Percentiles rank a stretch among this genome's conserved stretches.
These are phyloP conservation scores for Malus fusca DNA, from an alignment of 306 rosid genomes.

Conservation along the genomic window DNA sequence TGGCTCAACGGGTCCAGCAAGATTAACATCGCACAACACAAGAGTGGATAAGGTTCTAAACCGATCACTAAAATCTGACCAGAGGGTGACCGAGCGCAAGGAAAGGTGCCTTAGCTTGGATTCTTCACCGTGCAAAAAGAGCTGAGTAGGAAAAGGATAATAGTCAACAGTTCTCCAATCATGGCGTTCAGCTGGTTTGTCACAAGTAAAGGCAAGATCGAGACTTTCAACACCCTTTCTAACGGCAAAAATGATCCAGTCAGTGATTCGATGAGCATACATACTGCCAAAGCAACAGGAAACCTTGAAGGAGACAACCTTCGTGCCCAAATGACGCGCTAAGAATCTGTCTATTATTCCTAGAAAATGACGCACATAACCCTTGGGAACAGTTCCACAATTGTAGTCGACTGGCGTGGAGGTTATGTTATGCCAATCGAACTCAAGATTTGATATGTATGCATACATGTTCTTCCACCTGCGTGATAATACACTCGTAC, in stretches of 20 bases:
- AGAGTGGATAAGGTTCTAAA: constrained; percentile 1
- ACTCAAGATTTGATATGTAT: neutral
- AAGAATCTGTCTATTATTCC: neutral
- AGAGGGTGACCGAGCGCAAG: neutral
- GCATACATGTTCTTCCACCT: constrained; percentile 1
- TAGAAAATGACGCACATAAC: neutral
- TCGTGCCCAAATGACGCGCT: neutral
- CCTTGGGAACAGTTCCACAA: neutral
- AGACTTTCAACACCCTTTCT: constrained; percentile 4
- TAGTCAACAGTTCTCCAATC: neutral
- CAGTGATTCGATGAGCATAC: neutral
- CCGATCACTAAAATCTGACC: neutral
- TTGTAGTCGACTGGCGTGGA: neutral
- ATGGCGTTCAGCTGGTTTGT: neutral
- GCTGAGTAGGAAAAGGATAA: neutral
- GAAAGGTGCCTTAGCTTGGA: neutral
- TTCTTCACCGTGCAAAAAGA: neutral
- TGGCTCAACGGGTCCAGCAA: neutral
- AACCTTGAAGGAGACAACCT: constrained; percentile 1
- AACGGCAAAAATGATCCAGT: neutral
- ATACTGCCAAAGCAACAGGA: neutral
- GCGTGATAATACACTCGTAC: neutral
- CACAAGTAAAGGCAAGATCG: neutral
- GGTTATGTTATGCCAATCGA: neutral
- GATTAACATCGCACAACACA: neutral